Evolutionary conservation across 2,329 filamentous ascomycete species (phyloP).

Genomic region (Triangularia verruculosa): DNA sequence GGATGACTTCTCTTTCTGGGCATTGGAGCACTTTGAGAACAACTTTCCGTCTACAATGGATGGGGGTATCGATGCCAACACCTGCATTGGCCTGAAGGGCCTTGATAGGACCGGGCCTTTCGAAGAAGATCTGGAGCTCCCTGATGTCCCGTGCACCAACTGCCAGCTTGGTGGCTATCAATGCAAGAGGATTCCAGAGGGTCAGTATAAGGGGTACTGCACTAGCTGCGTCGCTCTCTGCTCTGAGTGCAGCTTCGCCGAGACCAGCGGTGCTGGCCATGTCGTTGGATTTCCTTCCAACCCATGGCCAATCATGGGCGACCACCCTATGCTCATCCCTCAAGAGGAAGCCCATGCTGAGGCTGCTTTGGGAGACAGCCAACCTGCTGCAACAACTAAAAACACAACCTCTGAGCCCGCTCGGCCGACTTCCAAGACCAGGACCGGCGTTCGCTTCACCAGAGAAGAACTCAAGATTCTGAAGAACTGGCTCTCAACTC

Average conservation of each 20-base stretch:
- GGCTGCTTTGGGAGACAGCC: conserved; percentile 20
- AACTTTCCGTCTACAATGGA: conserved; percentile 33
- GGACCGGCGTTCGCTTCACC: conserved; percentile 74
- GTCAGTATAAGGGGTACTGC: conserved; percentile 58
- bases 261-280: conserved; percentile 25
- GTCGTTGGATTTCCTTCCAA: conserved; percentile 42
- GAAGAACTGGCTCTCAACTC: conserved; percentile 79
- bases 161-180: conserved; percentile 53
- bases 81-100: conserved; percentile 27
- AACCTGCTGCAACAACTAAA: conserved; percentile 29
- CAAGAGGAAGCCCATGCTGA: conserved; percentile 35
- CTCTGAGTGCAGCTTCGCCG: conserved; percentile 57
- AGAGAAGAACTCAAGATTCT: conserved; percentile 75
- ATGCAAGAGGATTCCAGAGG: conserved; percentile 60
- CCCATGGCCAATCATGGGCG: conserved; percentile 45
- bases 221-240: conserved; percentile 60
- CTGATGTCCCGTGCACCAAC: conserved; percentile 49
- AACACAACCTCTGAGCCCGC: conserved; percentile 20
- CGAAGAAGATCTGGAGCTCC: conserved; percentile 43
- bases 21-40: conserved; percentile 55
- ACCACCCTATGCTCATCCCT: conserved; percentile 41
- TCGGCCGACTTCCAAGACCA: conserved; percentile 39
- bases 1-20: conserved; percentile 59
- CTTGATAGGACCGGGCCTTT: conserved; percentile 26
- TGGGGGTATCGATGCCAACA: conserved; percentile 19